Conservation (phyloP, 257 asterid species). For the Ehretia macrophylla region DNA sequence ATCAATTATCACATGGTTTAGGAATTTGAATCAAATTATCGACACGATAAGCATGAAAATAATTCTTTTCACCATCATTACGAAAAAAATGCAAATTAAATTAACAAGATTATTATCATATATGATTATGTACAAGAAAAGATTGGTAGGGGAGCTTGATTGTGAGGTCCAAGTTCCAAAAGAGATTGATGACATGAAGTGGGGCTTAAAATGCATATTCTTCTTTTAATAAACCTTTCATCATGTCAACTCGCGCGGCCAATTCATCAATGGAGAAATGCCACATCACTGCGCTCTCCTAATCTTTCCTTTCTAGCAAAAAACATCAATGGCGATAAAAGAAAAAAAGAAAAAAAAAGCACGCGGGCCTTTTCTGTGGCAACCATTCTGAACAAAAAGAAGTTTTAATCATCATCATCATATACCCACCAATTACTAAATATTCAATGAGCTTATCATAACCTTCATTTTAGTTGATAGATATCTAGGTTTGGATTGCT, state of each 20-base stretch:
- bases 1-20: too few species aligned
- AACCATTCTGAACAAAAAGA: constrained; percentile 15
- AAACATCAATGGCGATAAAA: not conserved
- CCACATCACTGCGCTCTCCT: constrained; percentile 29
- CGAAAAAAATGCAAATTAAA: not conserved
- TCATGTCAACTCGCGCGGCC: constrained; percentile 58
- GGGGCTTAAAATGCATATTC: constrained; percentile 24
- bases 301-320: not conserved
- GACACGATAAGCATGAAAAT: too few species aligned
- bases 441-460: constrained; percentile 19
- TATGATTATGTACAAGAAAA: constrained; percentile 31
- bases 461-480: constrained; percentile 12
- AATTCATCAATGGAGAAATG: constrained; percentile 23
- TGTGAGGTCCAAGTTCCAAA: constrained; percentile 90
- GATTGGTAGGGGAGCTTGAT: constrained; percentile 34
- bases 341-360: constrained; percentile 1
- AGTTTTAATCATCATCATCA: constrained; percentile 6
- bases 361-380: constrained; percentile 25
- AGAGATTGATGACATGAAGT: constrained; percentile 44
- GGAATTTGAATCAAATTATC: too few species aligned
- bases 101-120: not conserved
- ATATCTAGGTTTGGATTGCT: not conserved
- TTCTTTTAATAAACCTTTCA: constrained; percentile 26
- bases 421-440: not conserved
- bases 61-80: not conserved